Base-by-base conservation (phyloP, 192 early-diverging fungal species). In the Coemansia erecta region DNA sequence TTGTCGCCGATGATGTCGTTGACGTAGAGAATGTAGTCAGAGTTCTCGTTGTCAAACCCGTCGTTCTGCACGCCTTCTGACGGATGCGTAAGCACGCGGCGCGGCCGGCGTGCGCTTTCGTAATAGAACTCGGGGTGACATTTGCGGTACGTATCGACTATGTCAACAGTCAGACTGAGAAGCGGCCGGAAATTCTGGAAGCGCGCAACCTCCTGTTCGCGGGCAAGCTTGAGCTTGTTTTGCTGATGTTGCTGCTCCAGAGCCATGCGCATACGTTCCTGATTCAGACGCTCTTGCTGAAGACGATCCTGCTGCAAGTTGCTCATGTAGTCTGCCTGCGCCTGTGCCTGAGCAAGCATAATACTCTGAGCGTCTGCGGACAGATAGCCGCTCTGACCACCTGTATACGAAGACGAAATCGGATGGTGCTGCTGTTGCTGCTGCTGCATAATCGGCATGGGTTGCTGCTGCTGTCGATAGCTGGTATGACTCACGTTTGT, bases 1-100 rank as follows among this genome's bases (percentile, higher is more conserved):
- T 89, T 87, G 22, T 82, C 83, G n/a, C 95, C 95, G n/a, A 99
- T 74, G 13, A 96, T 87, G 64, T 99, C 97, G 68, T 95, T 96
- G 54, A 97, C 95, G 70, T 93, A 93, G 31, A 99, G 82, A 56
- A 99, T 92, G 69, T 97, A 99, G 70, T 99, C 97, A 60, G 81
- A 90, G 68, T 98, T 92, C 65, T 90, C 89, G 72, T 99, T 99
- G 68, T 99, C 97, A 62, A 84, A 87, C 9, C 94, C 94, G 53
- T 95, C 89, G 65, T 98, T 99, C 61, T 87, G 85, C 17, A 84
- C 82, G 3, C 90, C 89, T 58, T 98, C 93, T 19, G 89, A 90
- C 0, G 97, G 97, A 57, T 98, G 92, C 8, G 97, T 99, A 46
- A 99, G 71, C 10, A 94, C 94, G 21, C 97, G 80, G 17, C 94